These are phyloP conservation scores for Scenedesmus sp. DNA, from an alignment of 163 green algal species.

Conservation along the genomic window DNA sequence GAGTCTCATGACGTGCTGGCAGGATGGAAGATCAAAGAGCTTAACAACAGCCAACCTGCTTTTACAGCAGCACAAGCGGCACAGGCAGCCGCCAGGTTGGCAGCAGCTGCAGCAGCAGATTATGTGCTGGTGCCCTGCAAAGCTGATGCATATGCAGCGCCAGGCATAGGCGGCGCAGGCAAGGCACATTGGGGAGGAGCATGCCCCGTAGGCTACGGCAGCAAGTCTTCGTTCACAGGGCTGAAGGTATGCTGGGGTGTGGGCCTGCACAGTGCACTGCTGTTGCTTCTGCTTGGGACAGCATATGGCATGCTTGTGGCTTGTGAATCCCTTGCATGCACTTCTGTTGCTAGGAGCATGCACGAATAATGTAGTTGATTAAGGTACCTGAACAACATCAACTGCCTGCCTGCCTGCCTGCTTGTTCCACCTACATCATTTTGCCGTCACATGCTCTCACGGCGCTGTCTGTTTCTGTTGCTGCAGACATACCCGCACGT, in stretches of 20 bases:
- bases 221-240: background rate
- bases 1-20: background rate
- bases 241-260: background rate
- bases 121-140: background rate
- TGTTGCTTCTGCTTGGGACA: background rate
- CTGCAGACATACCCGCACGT: constrained; percentile 25
- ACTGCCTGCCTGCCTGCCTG: background rate
- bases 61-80: background rate
- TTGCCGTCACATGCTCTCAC: background rate
- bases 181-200: constrained; percentile 10
- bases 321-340: no score
- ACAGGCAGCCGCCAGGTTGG: background rate
- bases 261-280: background rate
- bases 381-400: background rate
- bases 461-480: background rate
- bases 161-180: background rate
- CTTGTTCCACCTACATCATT: background rate
- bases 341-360: background rate
- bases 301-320: background rate
- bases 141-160: constrained; percentile 17
- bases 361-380: no score
- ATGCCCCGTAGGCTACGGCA: constrained; percentile 32
- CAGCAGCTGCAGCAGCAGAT: constrained; percentile 33
- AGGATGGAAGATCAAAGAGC: background rate
- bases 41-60: background rate